Evolutionary conservation across 306 rosid genomes (phyloP), one percentile per base, ranked within the genome.

Genomic region (Castanea sativa): DNA sequence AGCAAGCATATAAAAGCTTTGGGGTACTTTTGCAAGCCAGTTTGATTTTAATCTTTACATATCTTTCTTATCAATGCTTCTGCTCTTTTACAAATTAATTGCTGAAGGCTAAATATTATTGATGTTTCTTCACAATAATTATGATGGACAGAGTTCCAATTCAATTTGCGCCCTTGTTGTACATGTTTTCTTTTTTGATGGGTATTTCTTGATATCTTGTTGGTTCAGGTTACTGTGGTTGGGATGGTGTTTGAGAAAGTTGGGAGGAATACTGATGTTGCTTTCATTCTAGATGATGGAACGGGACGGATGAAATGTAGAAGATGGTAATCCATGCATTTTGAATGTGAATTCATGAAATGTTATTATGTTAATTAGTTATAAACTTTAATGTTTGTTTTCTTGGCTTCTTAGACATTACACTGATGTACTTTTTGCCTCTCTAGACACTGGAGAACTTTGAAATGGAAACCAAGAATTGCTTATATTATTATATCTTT

Each of bases 291-390:
- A 5, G 98, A 95, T 52, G 99, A 95, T 75, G 99, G 99, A 80
- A 95, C 98, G 1, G 99, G 99, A 35, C 84, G 89, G 45, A 89
- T 95, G 55, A 86, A 79, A 58, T 91, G 98, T 60, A 86, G 88
- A 84, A 95, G 99, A 95, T 95, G 99, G 98, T 95, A 91, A 10
- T 56, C 1, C 7, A n/a, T 71, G 35, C 56, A 45, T 72, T 23
- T 23, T 56, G 21, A 61, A 33, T 71, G 72, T 19, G 83, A 18
- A 53, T 20, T 53, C 18, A 76, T 56, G 70, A 55, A 35, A 55
- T 61, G 6, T 32, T 1, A 45, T 6, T 71, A 3, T 23, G 27
- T 55, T 57, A 41, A 61, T 23, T 1, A 27, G 23, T 65, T 7
- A 2, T 33, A 10, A 72, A 57, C 29, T 35, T 80, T n/a, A 68